These are phyloP conservation scores for Magnaporthiopsis rhizophila DNA, from an alignment of 2,329 filamentous ascomycete species.

Conservation along the genomic window DNA sequence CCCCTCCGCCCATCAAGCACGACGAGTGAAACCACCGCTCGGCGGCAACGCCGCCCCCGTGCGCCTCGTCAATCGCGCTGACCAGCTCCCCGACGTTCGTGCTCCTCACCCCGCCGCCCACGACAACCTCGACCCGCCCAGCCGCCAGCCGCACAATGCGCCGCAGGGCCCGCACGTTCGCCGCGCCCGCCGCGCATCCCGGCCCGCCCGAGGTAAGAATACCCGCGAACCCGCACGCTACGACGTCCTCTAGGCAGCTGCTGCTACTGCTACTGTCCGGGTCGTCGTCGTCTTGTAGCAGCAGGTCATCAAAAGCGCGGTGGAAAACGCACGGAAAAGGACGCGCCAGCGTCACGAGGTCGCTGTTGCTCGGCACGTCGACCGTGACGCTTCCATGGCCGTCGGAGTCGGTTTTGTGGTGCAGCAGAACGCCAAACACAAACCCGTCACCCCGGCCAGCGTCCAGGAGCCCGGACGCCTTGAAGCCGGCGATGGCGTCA, in stretches of 20 bases:
- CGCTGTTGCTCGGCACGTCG: constrained; percentile 30
- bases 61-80: constrained; percentile 14
- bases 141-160: constrained; percentile 24
- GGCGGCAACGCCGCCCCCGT: neutral
- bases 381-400: constrained; percentile 16
- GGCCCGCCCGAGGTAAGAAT: constrained; percentile 46
- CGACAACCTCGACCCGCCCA: constrained; percentile 35
- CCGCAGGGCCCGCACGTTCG: constrained; percentile 30
- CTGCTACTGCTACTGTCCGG: neutral
- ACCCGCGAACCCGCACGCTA: constrained; percentile 37
- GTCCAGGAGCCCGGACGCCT: constrained; percentile 27
- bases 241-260: constrained; percentile 25
- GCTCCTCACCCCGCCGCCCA: constrained; percentile 43
- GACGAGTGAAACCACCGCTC: constrained; percentile 6
- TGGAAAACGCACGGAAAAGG: constrained; percentile 44
- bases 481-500: constrained; percentile 28
- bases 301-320: constrained; percentile 45
- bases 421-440: constrained; percentile 42
- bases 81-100: constrained; percentile 27
- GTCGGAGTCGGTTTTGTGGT: neutral
- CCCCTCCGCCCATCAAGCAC: neutral
- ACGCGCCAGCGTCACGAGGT: constrained; percentile 32
- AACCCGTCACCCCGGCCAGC: constrained; percentile 42
- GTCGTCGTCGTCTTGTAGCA: constrained; percentile 14
- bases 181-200: constrained; percentile 24